Evolutionary conservation across 345 rosid genomes (phyloP), one percentile per base, ranked within the genome.

Genomic region (Camelina hispida): DNA sequence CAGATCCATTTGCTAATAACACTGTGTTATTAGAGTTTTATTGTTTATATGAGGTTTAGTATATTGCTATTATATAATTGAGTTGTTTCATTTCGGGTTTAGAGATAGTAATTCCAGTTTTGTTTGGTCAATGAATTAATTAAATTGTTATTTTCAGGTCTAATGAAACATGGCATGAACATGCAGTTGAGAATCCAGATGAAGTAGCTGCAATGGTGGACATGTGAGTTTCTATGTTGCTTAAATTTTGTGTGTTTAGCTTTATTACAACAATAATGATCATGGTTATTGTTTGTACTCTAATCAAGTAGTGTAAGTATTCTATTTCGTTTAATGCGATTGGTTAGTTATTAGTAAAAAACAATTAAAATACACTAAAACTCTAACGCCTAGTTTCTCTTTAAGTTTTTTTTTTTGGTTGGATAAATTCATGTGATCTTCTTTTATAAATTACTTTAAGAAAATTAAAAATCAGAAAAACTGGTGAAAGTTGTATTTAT

Each of bases 151-250:
- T 62, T 68, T 71, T 52, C 83, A 85, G 93, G 81, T 75, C 75
- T 35, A 85, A 80, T 52, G 84, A 81, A 42, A 74, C 75, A 43
- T 72, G 90, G 96, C 84, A 75, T 56, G 83, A 83, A 76, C 89
- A 91, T 69, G 87, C 91, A 0, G 85, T 87, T 20, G 89, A 87
- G 20, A 74, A 91, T 83, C 97, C 96, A 52, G 96, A 87, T 51
- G 86, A 79, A 69, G 84, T 91, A 44, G 94, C 88, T 76, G 81
- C 94, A 9, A 79, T 83, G 90, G 96, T 93, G 62, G 84, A 88
- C 74, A 85, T 79, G 98, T 93, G 79, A 88, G 96, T 84, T 58
- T 79, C 74, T 71, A 16, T 78, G 62, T 64, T 77, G 46, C 66
- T 60, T 40, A 63, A 53, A 1, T 22, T 52, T 42, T 62, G 10